Percentiles rank a stretch among this genome's conserved stretches.
phyloP scores from a whole-genome alignment of 2,329 filamentous ascomycete genomes.

The Ascosphaera apis region DNA sequence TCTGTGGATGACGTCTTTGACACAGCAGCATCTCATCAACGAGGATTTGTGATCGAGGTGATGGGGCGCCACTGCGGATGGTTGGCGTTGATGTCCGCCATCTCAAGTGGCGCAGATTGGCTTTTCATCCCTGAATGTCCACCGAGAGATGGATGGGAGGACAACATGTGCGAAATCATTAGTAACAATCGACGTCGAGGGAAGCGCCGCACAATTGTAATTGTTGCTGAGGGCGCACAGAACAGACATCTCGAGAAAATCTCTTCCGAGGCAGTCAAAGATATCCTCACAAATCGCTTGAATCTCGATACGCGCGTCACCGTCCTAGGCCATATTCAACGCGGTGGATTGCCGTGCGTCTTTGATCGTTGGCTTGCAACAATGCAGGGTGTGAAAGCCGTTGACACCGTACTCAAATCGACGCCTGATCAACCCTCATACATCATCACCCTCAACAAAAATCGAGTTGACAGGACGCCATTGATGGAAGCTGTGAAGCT shows the following conservation, averaged over 20 bases:
- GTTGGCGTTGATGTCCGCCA: conserved; percentile 87
- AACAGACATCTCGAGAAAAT: conserved; percentile 71
- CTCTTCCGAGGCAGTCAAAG: conserved; percentile 58
- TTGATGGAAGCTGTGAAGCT: conserved; percentile 71
- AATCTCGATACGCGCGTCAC: conserved; percentile 82
- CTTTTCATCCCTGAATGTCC: conserved; percentile 94
- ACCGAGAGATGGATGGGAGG: conserved; percentile 63
- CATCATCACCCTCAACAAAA: conserved; percentile 91
- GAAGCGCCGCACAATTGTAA: conserved; percentile 95
- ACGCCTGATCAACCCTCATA: conserved; percentile 76
- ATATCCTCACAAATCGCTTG: conserved; percentile 61
- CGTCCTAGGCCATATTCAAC: conserved; percentile 88
- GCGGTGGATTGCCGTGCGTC: conserved; percentile 74
- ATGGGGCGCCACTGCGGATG: conserved; percentile 98
- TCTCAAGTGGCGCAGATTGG: conserved; percentile 92
- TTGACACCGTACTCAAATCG: conserved; percentile 73
- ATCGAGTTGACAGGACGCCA: conserved; percentile 83
- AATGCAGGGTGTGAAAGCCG: conserved; percentile 79
- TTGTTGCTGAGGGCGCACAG: conserved; percentile 85
- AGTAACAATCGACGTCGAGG: conserved; percentile 65
- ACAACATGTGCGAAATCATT: conserved; percentile 65
- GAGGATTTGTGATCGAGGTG: conserved; percentile 93
- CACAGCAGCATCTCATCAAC: conserved; percentile 84
- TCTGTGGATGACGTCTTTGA: conserved; percentile 85
- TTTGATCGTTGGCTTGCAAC: conserved; percentile 90